Evolutionary conservation across 441 rosid species (phyloP).

Genomic region (Geranium incanum): DNA sequence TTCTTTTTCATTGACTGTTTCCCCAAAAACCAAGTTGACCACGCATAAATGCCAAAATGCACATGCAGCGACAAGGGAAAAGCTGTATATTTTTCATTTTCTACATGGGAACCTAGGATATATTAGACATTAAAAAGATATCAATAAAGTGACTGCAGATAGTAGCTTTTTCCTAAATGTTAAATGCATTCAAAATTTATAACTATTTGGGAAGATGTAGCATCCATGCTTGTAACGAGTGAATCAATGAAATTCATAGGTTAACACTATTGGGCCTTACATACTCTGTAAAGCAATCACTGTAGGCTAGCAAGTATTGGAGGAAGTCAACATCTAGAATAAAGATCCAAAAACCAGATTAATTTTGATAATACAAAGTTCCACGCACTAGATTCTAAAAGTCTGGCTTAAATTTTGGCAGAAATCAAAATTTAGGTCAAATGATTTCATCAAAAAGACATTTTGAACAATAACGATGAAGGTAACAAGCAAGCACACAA

Average conservation of each 20-base stretch:
- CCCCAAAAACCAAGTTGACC: not conserved
- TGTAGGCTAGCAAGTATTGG: not conserved
- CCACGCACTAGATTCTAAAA: not conserved
- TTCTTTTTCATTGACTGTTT: not conserved
- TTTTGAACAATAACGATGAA: not conserved
- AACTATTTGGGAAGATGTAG: not conserved
- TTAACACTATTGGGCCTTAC: not conserved
- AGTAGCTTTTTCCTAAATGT: not conserved
- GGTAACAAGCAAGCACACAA: constrained; percentile 5
- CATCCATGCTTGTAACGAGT: not conserved
- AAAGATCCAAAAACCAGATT: not conserved
- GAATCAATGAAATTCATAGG: not conserved
- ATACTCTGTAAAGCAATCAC: not conserved
- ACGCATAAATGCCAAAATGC: not conserved
- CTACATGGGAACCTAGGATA: not conserved
- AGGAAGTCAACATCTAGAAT: not conserved
- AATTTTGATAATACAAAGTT: not conserved
- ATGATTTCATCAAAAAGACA: not conserved
- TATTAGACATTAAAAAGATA: not conserved
- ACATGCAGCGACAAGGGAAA: not conserved
- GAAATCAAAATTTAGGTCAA: not conserved
- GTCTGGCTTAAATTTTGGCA: too few relatives aligned
- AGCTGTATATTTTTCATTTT: not conserved
- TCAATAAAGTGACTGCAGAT: not conserved
- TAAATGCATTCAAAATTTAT: not conserved